Percentiles rank a stretch among this genome's conserved stretches.
phyloP scores from a whole-genome alignment of 306 rosid species.

The Astragalus glycyphyllos region DNA sequence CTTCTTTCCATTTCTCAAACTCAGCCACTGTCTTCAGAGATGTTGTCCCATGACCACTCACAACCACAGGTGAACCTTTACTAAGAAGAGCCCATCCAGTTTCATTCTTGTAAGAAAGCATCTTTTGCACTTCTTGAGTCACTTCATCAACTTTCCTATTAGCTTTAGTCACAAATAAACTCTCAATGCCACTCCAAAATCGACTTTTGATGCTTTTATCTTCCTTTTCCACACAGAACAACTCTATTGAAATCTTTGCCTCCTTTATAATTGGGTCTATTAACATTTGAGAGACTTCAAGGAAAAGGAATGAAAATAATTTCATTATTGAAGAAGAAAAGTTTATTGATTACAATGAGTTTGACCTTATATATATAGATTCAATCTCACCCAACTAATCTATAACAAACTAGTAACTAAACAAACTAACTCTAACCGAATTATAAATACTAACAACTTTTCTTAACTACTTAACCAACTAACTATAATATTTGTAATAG shows the following conservation, averaged over 20 bases:
- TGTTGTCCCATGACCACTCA: conserved; percentile 60
- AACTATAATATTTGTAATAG: no score
- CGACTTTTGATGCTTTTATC: conserved; percentile 42
- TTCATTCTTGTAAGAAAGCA: conserved; percentile 74
- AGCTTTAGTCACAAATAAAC: conserved; percentile 56
- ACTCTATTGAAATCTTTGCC: conserved; percentile 40
- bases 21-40: conserved; percentile 58
- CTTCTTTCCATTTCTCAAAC: conserved; percentile 70
- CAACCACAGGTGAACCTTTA: conserved; percentile 57
- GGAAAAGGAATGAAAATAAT: no score
- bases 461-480: no score
- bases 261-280: conserved; percentile 47
- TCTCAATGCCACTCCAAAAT: conserved; percentile 58
- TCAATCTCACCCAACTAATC: no score
- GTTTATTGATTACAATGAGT: no score
- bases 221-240: conserved; percentile 52
- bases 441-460: no score
- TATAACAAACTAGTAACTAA: no score
- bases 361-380: no score
- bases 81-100: conserved; percentile 67
- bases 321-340: no score
- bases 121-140: conserved; percentile 62
- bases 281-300: no score
- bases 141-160: conserved; percentile 44
- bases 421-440: no score